Percentiles rank a stretch among this genome's conserved stretches.
These are phyloP conservation scores for Zymoseptoria brevis DNA, from an alignment of 2,329 filamentous ascomycete species.

Conservation along the genomic window DNA sequence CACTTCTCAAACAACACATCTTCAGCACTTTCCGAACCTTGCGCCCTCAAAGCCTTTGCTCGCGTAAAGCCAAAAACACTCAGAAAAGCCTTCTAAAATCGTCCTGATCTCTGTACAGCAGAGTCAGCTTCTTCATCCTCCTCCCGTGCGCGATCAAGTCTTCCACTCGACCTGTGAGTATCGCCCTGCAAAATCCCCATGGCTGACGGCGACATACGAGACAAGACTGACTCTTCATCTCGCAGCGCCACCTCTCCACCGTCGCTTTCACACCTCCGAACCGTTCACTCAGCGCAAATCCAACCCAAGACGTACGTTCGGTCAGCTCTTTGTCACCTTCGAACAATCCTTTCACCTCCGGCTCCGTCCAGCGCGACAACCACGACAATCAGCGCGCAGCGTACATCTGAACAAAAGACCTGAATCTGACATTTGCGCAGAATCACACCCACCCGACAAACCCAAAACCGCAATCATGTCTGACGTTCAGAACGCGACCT, in stretches of 20 bases:
- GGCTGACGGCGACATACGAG: slow-evolving; percentile 1
- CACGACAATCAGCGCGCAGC: slow-evolving; percentile 5
- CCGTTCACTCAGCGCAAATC: background rate
- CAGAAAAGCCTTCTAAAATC: slow-evolving; percentile 29
- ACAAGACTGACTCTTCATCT: background rate
- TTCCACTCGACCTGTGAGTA: slow-evolving; percentile 1
- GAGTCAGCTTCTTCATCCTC: slow-evolving; percentile 13
- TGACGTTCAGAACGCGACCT: slow-evolving; percentile 40
- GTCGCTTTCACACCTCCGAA: background rate
- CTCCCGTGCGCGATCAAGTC: background rate
- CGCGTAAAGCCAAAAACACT: slow-evolving; percentile 29
- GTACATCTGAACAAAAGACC: slow-evolving; percentile 1
- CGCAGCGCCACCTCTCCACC: slow-evolving; percentile 2
- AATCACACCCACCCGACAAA: slow-evolving; percentile 3
- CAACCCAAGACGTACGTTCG: slow-evolving; percentile 8
- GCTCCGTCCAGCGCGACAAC: slow-evolving; percentile 4
- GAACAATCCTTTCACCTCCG: slow-evolving; percentile 3
- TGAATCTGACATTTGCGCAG: slow-evolving; percentile 7
- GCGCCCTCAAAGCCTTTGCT: too few species aligned
- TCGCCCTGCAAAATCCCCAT: slow-evolving; percentile 1
- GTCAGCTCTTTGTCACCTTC: slow-evolving; percentile 3
- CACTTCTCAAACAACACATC: too few species aligned
- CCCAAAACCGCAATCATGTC: slow-evolving; percentile 26
- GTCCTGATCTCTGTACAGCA: slow-evolving; percentile 14
- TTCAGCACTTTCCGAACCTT: too few species aligned